Percentiles rank a stretch among this genome's conserved stretches.
Conservation (phyloP, 306 rosid genomes). For the Cicer chorassanicum region DNA sequence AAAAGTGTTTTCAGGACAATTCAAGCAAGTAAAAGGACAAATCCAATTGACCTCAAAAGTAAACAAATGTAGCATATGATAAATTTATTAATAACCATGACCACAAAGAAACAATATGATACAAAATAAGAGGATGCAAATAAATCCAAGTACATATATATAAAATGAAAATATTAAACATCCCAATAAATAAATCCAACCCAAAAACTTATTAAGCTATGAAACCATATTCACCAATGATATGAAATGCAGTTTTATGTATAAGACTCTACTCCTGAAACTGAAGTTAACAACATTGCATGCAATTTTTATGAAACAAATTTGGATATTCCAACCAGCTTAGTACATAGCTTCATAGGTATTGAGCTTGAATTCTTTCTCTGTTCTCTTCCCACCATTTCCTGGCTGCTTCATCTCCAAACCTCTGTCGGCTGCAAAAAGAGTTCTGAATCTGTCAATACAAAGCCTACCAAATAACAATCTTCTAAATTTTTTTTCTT, state of each 20-base stretch:
- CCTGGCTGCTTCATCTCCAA: constrained; percentile 78
- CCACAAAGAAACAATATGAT: constrained; percentile 34
- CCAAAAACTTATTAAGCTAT: constrained; percentile 21
- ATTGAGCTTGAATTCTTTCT: constrained; percentile 84
- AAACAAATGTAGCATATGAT: constrained; percentile 31
- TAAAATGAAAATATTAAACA: constrained; percentile 7
- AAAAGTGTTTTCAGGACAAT: too few species aligned
- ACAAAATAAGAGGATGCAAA: constrained; percentile 17
- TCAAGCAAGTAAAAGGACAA: too few species aligned
- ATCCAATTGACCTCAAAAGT: too few species aligned
- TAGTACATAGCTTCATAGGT: constrained; percentile 57
- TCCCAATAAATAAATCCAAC: constrained; percentile 37
- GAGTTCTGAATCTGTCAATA: constrained; percentile 21
- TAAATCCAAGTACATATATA: neutral
- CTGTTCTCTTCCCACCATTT: constrained; percentile 92
- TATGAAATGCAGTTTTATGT: constrained; percentile 34
- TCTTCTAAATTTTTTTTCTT: neutral
- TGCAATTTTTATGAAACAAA: constrained; percentile 42
- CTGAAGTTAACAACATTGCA: constrained; percentile 1
- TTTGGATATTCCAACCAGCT: constrained; percentile 44
- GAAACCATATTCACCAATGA: constrained; percentile 33
- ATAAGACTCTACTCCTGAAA: constrained; percentile 40
- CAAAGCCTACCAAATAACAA: neutral
- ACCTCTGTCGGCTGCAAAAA: constrained; percentile 75
- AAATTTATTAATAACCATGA: constrained; percentile 33